Base-by-base conservation (phyloP, 2,329 filamentous ascomycete genomes). In the Colletotrichum eremochloae region DNA sequence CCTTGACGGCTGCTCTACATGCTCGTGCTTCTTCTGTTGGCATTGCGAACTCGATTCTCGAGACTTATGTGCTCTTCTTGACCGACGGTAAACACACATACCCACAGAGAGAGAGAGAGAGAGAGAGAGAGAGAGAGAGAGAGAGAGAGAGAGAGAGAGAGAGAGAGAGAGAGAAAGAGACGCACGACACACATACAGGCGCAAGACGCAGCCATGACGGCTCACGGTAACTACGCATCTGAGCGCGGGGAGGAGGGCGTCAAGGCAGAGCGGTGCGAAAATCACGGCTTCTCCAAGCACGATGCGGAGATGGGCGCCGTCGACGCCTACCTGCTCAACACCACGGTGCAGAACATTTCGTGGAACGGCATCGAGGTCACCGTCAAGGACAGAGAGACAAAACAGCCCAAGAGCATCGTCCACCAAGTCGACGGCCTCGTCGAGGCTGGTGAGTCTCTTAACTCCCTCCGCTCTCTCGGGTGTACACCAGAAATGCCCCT, bases 361-460 rank as follows among this genome's bases (percentile, higher is more conserved):
- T 96, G 93, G 93, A 84, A 85, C 58, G 84, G 87, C 66, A 83
- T 95, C 63, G 90, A 86, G 0, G 93, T 95, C 60, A 91, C 87
- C 0, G 92, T 96, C 75, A 93, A 93, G 76, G 92, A 95, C 80
- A 85, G 89, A 6, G 85, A 89, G 74, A 91, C 91, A 1, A 91
- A 92, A 76, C 78, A 89, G 74, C 85, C 88, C 1, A 89, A 90
- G 75, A 84, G 86, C 24, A 90, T 95, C 70, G 85, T 95, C 5
- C 85, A 88, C 42, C 84, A 88, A 75, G 87, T 92, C 60, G 86
- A 87, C 76, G 93, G 93, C 14, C 81, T 89, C 63, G 88, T 93
- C 56, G 83, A 90, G 79, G 90, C 91, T 42, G 90, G 90, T 89
- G 74, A 61, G 44, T 40, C 14, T 4, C 50, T 1, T 33, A 7